Percentiles rank a stretch among this genome's conserved stretches.
phyloP scores from a whole-genome alignment of 768 basidiomycete species.

The Mycena sanguinolenta region DNA sequence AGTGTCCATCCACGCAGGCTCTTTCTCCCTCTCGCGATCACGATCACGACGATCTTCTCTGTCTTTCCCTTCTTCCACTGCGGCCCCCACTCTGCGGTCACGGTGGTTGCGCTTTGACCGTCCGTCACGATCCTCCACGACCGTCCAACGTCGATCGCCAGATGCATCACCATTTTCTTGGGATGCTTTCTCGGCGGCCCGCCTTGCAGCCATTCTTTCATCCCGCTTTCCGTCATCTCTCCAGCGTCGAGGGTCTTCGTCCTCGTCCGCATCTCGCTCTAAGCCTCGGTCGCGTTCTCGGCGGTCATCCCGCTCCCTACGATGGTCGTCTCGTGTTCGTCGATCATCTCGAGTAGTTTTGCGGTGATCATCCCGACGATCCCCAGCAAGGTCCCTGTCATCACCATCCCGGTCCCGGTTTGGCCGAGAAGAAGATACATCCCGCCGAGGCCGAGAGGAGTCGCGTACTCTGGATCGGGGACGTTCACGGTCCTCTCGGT shows the following conservation, averaged over 20 bases:
- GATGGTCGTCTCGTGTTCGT: constrained; percentile 56
- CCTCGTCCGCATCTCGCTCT: constrained; percentile 55
- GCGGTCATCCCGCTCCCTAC: constrained; percentile 44
- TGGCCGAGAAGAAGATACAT: constrained; percentile 65
- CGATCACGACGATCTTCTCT: constrained; percentile 62
- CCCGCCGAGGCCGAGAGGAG: constrained; percentile 71
- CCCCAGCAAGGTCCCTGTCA: constrained; percentile 47
- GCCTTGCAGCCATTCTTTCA: constrained; percentile 75
- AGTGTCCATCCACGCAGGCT: constrained; percentile 94
- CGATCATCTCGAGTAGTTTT: constrained; percentile 35
- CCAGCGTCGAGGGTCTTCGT: constrained; percentile 83
- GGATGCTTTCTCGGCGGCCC: constrained; percentile 60
- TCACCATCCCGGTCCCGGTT: constrained; percentile 64
- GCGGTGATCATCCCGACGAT: constrained; percentile 54
- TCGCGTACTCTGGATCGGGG: constrained; percentile 76
- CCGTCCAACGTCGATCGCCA: constrained; percentile 68
- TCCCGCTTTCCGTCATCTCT: constrained; percentile 87
- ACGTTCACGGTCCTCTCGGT: constrained; percentile 74
- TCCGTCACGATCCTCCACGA: constrained; percentile 77
- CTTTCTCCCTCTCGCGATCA: constrained; percentile 82
- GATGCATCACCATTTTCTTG: constrained; percentile 59
- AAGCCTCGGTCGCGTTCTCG: constrained; percentile 53
- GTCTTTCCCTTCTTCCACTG: constrained; percentile 62
- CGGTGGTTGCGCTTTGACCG: constrained; percentile 72
- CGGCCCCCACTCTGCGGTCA: constrained; percentile 63